phyloP scores from a whole-genome alignment of 345 rosid genomes.

The Eucalyptus victrix region DNA sequence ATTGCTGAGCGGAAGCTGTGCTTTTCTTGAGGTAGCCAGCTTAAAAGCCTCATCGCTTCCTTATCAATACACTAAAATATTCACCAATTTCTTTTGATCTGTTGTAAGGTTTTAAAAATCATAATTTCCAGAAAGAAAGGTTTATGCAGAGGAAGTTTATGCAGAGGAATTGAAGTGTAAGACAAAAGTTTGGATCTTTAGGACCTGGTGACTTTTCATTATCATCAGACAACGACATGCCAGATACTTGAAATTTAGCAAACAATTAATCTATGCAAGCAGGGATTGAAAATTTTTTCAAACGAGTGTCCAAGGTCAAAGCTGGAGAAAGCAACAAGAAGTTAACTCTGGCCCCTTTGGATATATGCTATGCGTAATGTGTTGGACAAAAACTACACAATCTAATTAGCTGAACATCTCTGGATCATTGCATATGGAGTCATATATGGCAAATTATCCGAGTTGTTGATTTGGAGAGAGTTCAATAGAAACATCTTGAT shows the following conservation, averaged over 20 bases:
- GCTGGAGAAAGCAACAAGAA: not conserved
- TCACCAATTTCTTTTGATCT: accelerated
- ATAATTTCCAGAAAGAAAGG: too few species aligned
- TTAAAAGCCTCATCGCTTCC: too few species aligned
- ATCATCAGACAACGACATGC: not conserved
- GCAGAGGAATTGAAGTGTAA: not conserved
- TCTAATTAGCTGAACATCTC: not conserved
- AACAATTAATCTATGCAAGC: accelerated
- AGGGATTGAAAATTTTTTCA: not conserved
- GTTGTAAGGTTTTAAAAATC: too few species aligned
- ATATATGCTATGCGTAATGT: too few species aligned
- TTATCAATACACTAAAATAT: too few species aligned
- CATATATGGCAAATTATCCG: accelerated
- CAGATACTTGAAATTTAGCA: not conserved
- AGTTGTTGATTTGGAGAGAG: not conserved
- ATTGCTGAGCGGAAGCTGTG: accelerated
- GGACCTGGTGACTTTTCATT: not conserved
- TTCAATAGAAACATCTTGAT: not conserved
- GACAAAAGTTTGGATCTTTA: not conserved
- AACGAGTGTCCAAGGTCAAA: not conserved
- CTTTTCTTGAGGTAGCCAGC: too few species aligned
- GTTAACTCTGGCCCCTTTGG: not conserved
- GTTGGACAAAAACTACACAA: not conserved
- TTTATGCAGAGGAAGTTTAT: not conserved
- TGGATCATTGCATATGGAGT: not conserved